Conservation (phyloP, 495 filamentous ascomycete genomes). For the Amniculicola lignicola region DNA sequence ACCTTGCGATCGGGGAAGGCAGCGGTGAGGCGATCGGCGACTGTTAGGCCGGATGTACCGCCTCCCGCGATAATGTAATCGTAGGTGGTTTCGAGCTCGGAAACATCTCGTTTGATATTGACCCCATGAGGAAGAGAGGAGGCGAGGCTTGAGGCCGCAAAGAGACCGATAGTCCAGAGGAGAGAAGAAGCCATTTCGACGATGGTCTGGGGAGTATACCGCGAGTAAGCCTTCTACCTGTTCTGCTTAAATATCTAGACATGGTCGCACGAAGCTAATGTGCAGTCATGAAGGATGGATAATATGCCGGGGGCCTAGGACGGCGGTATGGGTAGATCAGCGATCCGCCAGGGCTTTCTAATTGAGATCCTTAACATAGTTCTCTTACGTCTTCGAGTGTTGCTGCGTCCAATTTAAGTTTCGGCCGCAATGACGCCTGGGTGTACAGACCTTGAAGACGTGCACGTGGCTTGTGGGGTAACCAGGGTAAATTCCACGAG, state of each 20-base stretch:
- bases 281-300: background rate
- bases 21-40: conserved; percentile 30
- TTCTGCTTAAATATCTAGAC: background rate
- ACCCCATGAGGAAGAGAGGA: background rate
- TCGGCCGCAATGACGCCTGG: background rate
- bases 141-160: too few species aligned
- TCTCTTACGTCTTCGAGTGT: too few species aligned
- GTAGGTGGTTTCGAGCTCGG: conserved; percentile 1
- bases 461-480: background rate
- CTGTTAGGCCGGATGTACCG: conserved; percentile 32
- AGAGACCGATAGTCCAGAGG: background rate
- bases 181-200: background rate
- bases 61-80: conserved; percentile 35
- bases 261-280: background rate
- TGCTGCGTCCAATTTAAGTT: background rate
- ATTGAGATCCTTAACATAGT: background rate
- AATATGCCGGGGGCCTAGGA: background rate
- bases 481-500: background rate
- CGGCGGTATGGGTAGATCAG: background rate
- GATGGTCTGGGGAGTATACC: background rate
- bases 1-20: conserved; percentile 8
- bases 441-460: background rate
- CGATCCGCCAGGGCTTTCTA: background rate
- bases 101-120: conserved; percentile 4
- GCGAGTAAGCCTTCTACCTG: too few species aligned